These are phyloP conservation scores for Hypoxylon sp. DNA, from an alignment of 2,329 filamentous ascomycete species.

Conservation along the genomic window DNA sequence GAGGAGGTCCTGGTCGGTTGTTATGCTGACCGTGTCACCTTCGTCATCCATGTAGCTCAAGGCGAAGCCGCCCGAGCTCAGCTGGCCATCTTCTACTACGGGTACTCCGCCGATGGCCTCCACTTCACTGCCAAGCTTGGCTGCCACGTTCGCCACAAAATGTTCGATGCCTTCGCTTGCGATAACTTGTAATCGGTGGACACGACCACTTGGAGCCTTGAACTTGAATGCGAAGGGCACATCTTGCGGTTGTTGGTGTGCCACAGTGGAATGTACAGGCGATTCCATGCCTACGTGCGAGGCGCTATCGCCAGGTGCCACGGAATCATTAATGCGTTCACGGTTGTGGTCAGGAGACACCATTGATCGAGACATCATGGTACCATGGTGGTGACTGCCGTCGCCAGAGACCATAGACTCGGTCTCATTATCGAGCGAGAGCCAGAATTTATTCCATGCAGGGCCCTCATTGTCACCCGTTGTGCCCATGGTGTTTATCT, in stretches of 20 bases:
- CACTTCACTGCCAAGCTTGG: conserved; percentile 87
- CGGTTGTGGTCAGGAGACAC: conserved; percentile 84
- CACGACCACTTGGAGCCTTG: conserved; percentile 94
- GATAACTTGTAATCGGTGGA: conserved; percentile 90
- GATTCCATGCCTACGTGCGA: conserved; percentile 90
- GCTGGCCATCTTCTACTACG: conserved; percentile 81
- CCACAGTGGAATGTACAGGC: conserved; percentile 74
- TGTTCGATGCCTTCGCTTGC: conserved; percentile 85
- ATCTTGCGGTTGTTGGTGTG: conserved; percentile 75
- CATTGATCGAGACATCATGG: conserved; percentile 79
- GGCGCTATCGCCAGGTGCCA: conserved; percentile 93
- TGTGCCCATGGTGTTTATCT: conserved; percentile 91
- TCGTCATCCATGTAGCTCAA: conserved; percentile 97
- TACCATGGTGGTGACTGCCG: conserved; percentile 78
- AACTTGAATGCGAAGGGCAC: conserved; percentile 97
- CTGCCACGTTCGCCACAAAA: conserved; percentile 81
- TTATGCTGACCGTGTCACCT: conserved; percentile 96
- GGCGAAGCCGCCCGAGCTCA: conserved; percentile 85
- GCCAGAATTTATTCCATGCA: conserved; percentile 99
- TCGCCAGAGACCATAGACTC: conserved; percentile 97
- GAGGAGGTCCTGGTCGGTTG: conserved; percentile 91
- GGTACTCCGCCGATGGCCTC: conserved; percentile 87
- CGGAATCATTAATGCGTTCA: conserved; percentile 80
- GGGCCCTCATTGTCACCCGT: conserved; percentile 92
- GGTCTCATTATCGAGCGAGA: conserved; percentile 93